A percentile compares a stretch with the other conserved stretches of the same genome.
Conservation (phyloP, 768 basidiomycete genomes). For the Candolleomyces eurysporus region DNA sequence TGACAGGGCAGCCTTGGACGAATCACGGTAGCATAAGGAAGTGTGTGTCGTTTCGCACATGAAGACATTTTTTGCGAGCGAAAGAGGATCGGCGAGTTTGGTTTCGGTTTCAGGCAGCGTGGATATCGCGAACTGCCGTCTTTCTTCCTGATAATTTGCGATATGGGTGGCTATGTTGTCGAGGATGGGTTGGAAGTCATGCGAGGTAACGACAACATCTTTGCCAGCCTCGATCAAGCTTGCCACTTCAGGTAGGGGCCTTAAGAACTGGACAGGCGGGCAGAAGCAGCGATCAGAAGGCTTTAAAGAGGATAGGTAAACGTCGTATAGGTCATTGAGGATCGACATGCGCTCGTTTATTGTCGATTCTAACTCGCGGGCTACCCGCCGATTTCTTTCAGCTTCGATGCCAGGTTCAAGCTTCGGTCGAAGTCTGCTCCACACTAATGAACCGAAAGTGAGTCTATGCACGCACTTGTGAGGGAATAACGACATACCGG, state of each 20-base stretch:
- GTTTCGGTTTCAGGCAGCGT: neutral
- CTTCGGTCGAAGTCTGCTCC: slow-evolving; percentile 20
- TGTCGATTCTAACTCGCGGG: neutral
- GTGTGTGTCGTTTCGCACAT: neutral
- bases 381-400: neutral
- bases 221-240: neutral
- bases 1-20: neutral
- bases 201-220: neutral
- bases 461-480: neutral
- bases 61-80: neutral
- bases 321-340: slow-evolving; percentile 15
- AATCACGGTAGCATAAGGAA: neutral
- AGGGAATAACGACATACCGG: slow-evolving; percentile 14
- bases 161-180: neutral
- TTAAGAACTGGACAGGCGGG: slow-evolving; percentile 10
- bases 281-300: slow-evolving; percentile 24
- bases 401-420: slow-evolving; percentile 15
- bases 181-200: neutral
- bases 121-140: neutral
- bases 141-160: neutral
- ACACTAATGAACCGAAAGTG: slow-evolving; percentile 13
- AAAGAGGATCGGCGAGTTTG: neutral
- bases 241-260: neutral
- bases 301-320: slow-evolving; percentile 16
- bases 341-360: neutral